phyloP scores from a whole-genome alignment of 2,329 filamentous ascomycete genomes.

The Verticillium longisporum region DNA sequence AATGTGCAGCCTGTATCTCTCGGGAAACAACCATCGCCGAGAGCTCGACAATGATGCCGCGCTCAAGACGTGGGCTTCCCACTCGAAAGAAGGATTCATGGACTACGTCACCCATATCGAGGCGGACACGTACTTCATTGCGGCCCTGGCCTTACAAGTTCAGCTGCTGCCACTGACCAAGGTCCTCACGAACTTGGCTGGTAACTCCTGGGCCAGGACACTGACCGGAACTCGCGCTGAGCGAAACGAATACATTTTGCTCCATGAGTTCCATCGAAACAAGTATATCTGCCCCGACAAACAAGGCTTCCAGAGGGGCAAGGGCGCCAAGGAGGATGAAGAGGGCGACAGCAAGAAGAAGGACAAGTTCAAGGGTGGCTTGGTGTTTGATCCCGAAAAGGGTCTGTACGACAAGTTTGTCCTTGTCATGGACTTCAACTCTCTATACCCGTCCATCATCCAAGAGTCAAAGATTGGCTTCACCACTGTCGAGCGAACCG shows the following conservation, averaged over 20 bases:
- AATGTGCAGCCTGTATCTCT: constrained; percentile 89
- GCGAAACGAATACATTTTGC: constrained; percentile 97
- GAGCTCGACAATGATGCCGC: constrained; percentile 87
- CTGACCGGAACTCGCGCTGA: constrained; percentile 93
- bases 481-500: constrained; percentile 81
- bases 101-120: constrained; percentile 93
- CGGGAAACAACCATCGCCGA: constrained; percentile 62
- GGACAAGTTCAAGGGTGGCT: constrained; percentile 97
- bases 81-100: constrained; percentile 73
- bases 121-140: constrained; percentile 92
- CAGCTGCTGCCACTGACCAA: constrained; percentile 93
- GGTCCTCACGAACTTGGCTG: constrained; percentile 90
- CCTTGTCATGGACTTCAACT: constrained; percentile 99
- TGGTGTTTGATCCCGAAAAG: constrained; percentile 96
- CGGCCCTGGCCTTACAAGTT: constrained; percentile 78
- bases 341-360: constrained; percentile 82
- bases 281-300: constrained; percentile 99
- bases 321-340: constrained; percentile 62
- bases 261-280: constrained; percentile 93
- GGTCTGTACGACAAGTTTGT: constrained; percentile 98
- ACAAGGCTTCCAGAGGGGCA: constrained; percentile 68
- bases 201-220: constrained; percentile 96
- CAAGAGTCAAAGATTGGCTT: constrained; percentile 99
- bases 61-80: constrained; percentile 77
- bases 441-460: constrained; percentile 95